These are phyloP conservation scores for Phaffomyces antillensis DNA, from an alignment of 805 yeast genomes.

Conservation along the genomic window DNA sequence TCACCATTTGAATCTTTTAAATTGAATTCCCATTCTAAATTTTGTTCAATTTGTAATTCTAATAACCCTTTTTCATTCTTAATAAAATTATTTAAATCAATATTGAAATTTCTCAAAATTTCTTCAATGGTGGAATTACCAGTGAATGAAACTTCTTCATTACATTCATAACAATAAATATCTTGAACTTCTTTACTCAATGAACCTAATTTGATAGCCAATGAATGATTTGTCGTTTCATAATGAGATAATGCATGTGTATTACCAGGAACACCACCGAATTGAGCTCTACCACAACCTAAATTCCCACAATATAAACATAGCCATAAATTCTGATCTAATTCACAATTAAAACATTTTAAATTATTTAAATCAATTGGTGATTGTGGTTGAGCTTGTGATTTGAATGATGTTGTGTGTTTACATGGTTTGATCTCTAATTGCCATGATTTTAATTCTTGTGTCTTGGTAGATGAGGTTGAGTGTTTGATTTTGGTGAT, in stretches of 20 bases:
- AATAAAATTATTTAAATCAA: conserved; percentile 44
- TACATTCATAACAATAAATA: conserved; percentile 80
- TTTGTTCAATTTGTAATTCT: conserved; percentile 89
- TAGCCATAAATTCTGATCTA: conserved; percentile 81
- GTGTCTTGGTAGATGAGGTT: conserved; percentile 49
- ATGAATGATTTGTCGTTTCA: conserved; percentile 54
- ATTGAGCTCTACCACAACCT: conserved; percentile 94
- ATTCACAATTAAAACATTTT: conserved; percentile 52
- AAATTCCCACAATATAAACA: conserved; percentile 86
- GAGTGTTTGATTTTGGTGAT: conserved; percentile 45
- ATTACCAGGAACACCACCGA: conserved; percentile 91
- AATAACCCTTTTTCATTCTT: conserved; percentile 86
- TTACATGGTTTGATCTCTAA: conserved; percentile 75
- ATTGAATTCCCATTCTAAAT: conserved; percentile 87
- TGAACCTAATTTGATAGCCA: conserved; percentile 89
- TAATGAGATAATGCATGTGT: conserved; percentile 82
- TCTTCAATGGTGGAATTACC: conserved; percentile 12
- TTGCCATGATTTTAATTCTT: conserved; percentile 88
- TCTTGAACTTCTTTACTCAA: conserved; percentile 75
- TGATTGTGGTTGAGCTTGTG: conserved; percentile 28
- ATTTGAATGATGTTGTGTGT: conserved; percentile 54
- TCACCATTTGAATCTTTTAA: conserved; percentile 69
- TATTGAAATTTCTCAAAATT: conserved; percentile 47
- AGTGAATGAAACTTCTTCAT: conserved; percentile 82
- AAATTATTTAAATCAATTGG: conserved; percentile 26